A percentile compares a stretch with the other conserved stretches of the same genome.
phyloP scores from a whole-genome alignment of 1,139 yeast species.

The Blastobotrys illinoisensis region DNA sequence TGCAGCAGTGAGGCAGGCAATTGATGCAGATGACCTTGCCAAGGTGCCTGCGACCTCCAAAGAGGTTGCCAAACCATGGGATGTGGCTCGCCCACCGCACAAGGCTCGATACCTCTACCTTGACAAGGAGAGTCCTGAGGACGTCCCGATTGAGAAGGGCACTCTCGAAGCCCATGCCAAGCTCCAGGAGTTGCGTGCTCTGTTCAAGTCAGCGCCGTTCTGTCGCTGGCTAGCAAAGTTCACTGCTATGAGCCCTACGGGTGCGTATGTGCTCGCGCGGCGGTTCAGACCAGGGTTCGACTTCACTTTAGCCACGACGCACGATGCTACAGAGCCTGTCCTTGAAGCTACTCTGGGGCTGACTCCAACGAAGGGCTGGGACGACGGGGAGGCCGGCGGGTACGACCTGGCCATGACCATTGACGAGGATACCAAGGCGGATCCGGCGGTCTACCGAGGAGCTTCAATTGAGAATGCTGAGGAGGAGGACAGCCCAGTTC shows the following conservation, averaged over 20 bases:
- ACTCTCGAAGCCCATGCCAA: constrained; percentile 20
- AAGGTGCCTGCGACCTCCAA: constrained; percentile 55
- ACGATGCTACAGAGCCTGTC: constrained; percentile 28
- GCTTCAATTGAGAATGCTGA: constrained; percentile 38
- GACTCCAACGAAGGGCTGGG: constrained; percentile 83
- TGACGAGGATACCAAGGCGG: constrained; percentile 24
- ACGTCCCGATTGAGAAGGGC: constrained; percentile 7
- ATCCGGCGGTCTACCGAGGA: constrained; percentile 27
- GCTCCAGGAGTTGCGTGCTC: constrained; percentile 50
- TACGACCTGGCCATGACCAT: constrained; percentile 72
- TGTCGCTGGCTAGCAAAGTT: constrained; percentile 62
- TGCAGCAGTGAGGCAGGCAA: constrained; percentile 38
- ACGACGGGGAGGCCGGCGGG: constrained; percentile 84
- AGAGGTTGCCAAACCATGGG: constrained; percentile 74
- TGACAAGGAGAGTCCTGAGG: constrained; percentile 34
- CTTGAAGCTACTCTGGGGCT: constrained; percentile 67
- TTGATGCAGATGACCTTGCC: constrained; percentile 40
- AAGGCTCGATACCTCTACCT: constrained; percentile 82
- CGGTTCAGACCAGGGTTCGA: constrained; percentile 94
- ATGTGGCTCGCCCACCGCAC: constrained; percentile 88
- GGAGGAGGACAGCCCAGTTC: constrained; percentile 72
- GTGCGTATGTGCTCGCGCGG: constrained; percentile 67
- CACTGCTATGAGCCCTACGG: constrained; percentile 59
- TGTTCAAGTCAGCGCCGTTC: constrained; percentile 58
- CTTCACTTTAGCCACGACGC: constrained; percentile 81